Base-by-base conservation (phyloP, 345 rosid genomes). In the Corymbia maculata region DNA sequence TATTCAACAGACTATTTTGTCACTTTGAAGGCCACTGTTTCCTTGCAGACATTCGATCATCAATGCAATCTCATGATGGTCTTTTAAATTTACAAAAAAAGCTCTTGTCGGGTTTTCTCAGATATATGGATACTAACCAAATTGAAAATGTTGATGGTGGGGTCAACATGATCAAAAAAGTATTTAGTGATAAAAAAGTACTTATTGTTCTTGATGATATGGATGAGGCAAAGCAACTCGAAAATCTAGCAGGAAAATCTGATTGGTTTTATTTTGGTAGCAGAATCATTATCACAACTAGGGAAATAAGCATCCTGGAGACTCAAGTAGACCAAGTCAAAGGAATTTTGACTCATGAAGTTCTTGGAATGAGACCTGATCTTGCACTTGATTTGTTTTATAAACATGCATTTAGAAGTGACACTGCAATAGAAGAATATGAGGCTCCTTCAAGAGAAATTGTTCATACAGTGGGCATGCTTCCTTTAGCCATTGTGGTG, bases 241-340 rank as follows among this genome's bases (percentile, higher is more conserved):
- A 79, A 66, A 45, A 30, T 6, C 70, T 90, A n/a, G 91, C 82
- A 1, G 61, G 79, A 53, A 44, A 28, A 42, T 52, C 26, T 75
- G 1, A 24, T 49, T 86, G 91, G 91, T 86, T 90, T 85, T 80
- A 52, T 51, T 4, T 28, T 12, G 87, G 91, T 6, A 89, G 89
- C 7, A 52, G 89, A 22, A 86, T 90, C 9, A 90, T 88, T 2
- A 59, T 88, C 49, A 90, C 91, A 17, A 32, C 80, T 8, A 5
- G n/a, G 7, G 30, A 45, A 2, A 11, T 6, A 86, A 28, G 3
- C 5, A 11, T 57, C 36, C 44, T 61, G 26, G 15, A 0, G 26
- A 47, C 47, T 61, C 36, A 59, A 45, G 49, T 32, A 3, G 30
- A 32, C 14, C 50, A n/a, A n/a, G n/a, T 22, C 2, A 8, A 45